phyloP scores from a whole-genome alignment of 495 filamentous ascomycete species.

The Neurospora cerealis region DNA sequence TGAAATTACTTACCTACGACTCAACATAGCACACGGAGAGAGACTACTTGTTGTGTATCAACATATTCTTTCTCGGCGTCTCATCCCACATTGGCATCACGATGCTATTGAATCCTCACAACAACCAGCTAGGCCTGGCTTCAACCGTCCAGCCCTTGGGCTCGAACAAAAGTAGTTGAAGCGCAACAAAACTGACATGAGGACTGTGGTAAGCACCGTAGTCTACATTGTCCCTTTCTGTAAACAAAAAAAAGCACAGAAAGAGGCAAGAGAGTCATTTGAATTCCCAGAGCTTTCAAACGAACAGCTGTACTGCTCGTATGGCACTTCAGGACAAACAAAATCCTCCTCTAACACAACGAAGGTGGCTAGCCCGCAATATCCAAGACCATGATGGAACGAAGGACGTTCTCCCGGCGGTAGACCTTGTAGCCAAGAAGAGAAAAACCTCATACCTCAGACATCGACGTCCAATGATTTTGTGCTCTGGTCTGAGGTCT shows the following conservation, averaged over 20 bases:
- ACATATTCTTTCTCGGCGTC: background rate
- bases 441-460: background rate
- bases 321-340: background rate
- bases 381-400: background rate
- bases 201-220: background rate
- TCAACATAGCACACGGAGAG: background rate
- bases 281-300: background rate
- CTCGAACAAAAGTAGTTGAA: background rate
- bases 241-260: background rate
- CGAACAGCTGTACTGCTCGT: background rate
- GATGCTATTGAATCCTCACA: background rate
- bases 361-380: background rate
- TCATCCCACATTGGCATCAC: background rate
- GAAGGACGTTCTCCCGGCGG: background rate
- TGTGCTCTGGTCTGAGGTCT: background rate
- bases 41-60: background rate
- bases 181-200: background rate
- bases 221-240: background rate
- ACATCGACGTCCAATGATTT: background rate
- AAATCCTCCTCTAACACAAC: background rate
- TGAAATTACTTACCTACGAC: background rate
- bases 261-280: background rate
- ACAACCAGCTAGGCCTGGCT: background rate
- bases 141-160: background rate
- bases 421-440: background rate